Evolutionary conservation across 2,329 filamentous ascomycete species (phyloP), one percentile per base, ranked within the genome.

Genomic region (Fusarium tanahbumbuense): DNA sequence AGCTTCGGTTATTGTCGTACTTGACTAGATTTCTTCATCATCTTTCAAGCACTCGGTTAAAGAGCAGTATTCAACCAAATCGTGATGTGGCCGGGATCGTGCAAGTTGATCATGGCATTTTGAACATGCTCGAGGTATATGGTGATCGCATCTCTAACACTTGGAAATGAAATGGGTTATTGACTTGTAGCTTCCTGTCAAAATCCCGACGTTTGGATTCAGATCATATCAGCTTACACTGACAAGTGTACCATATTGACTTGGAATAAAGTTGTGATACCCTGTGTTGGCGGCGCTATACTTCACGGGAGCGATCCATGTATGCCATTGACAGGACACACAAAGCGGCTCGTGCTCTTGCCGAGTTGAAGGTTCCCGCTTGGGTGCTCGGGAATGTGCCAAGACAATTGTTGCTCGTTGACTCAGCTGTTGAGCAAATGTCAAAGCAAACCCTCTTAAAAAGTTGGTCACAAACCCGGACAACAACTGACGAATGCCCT

Each of bases 361-460:
- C 50, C 41, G 57, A 47, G 57, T 60, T 61, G 32, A 49, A 47
- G 46, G 46, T 45, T 56, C 30, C 52, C 37, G 46, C 54, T 55
- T 59, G 27, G 48, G 44, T 34, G 25, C 52, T 52, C 22, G 56
- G 70, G 72, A 72, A 74, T 74, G 72, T 67, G 62, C 53, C 58
- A 73, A 71, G 67, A 48, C 22, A 45, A 58, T 49, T 47, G 25
- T 60, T 48, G 57, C 27, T 50, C 42, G 46, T 30, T 12, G 42
- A 42, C 37, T 32, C n/a, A 55, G 48, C n/a, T 27, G 20, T 45
- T 52, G 59, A 49, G 42, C 23, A 34, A 34, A n/a, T 20, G 59
- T 49, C 40, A 56, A 59, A 40, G 34, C 32, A 64, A 40, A 47
- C 47, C 57, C 54, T 56, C 45, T 32, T 22, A 25, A 48, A 40